Evolutionary conservation across 768 basidiomycete species (phyloP), one percentile per base, ranked within the genome.

Genomic region (Psilocybe cubensis): DNA sequence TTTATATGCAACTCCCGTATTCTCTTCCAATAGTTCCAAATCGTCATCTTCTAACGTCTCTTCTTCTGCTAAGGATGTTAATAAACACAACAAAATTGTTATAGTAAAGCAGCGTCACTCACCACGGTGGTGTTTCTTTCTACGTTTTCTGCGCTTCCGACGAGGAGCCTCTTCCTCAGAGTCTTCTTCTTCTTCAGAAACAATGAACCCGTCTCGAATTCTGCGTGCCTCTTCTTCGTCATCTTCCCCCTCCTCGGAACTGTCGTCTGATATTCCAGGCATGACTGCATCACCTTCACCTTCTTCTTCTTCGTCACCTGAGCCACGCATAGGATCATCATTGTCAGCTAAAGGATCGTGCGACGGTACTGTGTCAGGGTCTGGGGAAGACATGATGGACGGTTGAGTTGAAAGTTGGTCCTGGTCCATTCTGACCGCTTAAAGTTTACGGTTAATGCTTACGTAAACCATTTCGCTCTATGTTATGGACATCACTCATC

Each of bases 31-130:
- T 80, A 84, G 64, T 25, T 94, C 96, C 46, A 98, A 72, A 70
- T 98, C 97, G 64, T 98, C 97, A 29, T 98, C 97, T 61, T 97
- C 95, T 48, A 98, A 74, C 14, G 76, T 86, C 62, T 90, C 86
- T 53, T 85, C 84, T 57, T 85, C 83, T 61, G 81, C 77, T 65
- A 76, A 77, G 71, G 62, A 63, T 70, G 54, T 33, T 25, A 55
- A 48, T 56, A 55, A 10, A 56, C 53, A 48, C 46, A 44, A 17
- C 57, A 51, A 54, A 56, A 41, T 31, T 42, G 31, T 46, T 41
- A 43, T 50, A 38, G 24, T 25, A 61, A 55, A 54, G 23, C 11
- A 31, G 41, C 52, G 48, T 41, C 65, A 79, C 66, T 49, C 66
- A 81, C 83, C 80, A 58, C 80, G 83, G 70, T 90, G 86, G 63